Evolutionary conservation across 1,284 basidiomycete species (phyloP), one percentile per base, ranked within the genome.

Genomic region (Leccinum variabile): DNA sequence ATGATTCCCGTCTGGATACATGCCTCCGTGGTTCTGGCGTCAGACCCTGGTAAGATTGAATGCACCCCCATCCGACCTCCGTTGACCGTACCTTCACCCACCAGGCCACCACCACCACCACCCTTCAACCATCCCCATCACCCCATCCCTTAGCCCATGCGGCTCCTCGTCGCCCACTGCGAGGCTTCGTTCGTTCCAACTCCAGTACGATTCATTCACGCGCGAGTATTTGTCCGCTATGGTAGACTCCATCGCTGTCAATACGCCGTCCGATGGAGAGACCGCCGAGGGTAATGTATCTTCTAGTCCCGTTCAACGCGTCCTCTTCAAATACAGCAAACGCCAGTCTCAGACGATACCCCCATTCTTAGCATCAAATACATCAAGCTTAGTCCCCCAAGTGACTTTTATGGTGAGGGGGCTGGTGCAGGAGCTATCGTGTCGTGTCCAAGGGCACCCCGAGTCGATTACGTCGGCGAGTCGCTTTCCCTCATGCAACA

Each of bases 141-240:
- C 18, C 33, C 89, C 63, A n/a, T 7, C 6, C 54, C 0, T 18
- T 57, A 0, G 9, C 62, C 0, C 64, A 49, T 1, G 39, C 63
- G 2, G 33, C 5, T 56, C 67, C 4, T 57, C 68, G 0, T 61
- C 65, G 9, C 5, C 63, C 1, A 54, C 70, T 0, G 28, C 91
- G 4, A 88, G 87, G 14, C 83, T 95, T 8, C 89, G 89, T 5
- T 81, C 18, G 37, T 97, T 97, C 78, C 90, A 94, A 69, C 92
- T 94, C 65, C 87, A 92, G 65, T 97, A 97, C 73, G 95, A 98
- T 76, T 96, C 95, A 0, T 94, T 91, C 72, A 97, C 95, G 2
- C 86, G 94, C 41, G 91, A 96, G 52, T 93, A 97, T 73, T 85
- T 98, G 56, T 93, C 92, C 1, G 93, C 91, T 1, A 84, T 98